Conservation (phyloP, 1,284 basidiomycete species). For the Papiliotrema laurentii region DNA sequence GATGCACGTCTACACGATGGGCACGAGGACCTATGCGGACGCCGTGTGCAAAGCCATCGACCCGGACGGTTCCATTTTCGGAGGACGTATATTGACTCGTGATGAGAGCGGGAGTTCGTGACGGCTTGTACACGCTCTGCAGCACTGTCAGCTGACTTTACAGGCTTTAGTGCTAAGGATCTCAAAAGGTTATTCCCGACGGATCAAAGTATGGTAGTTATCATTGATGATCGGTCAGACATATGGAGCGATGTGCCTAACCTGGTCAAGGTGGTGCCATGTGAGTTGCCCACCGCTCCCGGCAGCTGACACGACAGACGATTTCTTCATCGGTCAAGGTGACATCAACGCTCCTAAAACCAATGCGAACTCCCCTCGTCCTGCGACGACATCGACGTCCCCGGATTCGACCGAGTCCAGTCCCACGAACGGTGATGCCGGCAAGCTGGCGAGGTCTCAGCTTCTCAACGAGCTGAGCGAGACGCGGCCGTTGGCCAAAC, state of each 20-base stretch:
- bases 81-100: conserved; percentile 79
- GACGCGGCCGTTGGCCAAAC: conserved; percentile 68
- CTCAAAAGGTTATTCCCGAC: conserved; percentile 87
- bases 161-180: conserved; percentile 62
- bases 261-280: conserved; percentile 92
- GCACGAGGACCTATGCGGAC: conserved; percentile 92
- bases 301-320: conserved; percentile 56
- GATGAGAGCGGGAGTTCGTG: conserved; percentile 83
- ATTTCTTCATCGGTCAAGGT: conserved; percentile 98
- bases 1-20: conserved; percentile 99
- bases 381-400: conserved; percentile 1
- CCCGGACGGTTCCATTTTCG: conserved; percentile 78
- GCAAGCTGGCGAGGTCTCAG: conserved; percentile 51
- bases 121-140: no score
- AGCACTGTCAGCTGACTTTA: no score
- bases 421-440: conserved; percentile 18
- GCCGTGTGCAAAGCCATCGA: conserved; percentile 92
- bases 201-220: conserved; percentile 97
- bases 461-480: conserved; percentile 79
- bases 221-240: conserved; percentile 96
- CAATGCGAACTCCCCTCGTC: conserved; percentile 9
- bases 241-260: conserved; percentile 93
- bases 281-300: conserved; percentile 54
- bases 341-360: conserved; percentile 76
- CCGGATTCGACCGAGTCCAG: background rate